A percentile compares a stretch with the other conserved stretches of the same genome.
Conservation (phyloP, 2,329 filamentous ascomycete genomes). For the Herpomyces periplanetae region DNA sequence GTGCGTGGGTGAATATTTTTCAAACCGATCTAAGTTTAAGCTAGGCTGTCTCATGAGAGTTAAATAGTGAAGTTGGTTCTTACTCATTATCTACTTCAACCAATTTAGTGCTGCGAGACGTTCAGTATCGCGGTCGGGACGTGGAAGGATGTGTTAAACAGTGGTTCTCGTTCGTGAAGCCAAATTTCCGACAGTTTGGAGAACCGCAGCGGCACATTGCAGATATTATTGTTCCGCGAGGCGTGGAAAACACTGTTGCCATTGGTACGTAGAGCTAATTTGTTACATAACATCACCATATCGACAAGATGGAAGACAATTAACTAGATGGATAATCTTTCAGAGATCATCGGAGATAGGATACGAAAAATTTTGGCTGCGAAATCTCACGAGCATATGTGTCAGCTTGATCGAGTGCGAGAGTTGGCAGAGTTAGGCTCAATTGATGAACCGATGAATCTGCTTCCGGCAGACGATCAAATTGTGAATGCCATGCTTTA, state of each 20-base stretch:
- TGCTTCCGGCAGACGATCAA: too few relatives aligned
- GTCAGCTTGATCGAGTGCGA: slow-evolving; percentile 35
- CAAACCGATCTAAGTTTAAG: too few relatives aligned
- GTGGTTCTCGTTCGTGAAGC: slow-evolving; percentile 86
- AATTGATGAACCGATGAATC: too few relatives aligned
- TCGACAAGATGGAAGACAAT: neutral
- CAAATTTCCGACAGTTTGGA: slow-evolving; percentile 76
- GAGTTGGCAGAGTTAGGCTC: slow-evolving; percentile 23
- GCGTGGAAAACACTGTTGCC: slow-evolving; percentile 71
- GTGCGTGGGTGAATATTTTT: too few relatives aligned
- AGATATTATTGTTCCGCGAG: slow-evolving; percentile 78
- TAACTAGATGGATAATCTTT: slow-evolving; percentile 3
- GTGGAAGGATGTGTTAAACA: slow-evolving; percentile 90
- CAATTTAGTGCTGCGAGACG: slow-evolving; percentile 33
- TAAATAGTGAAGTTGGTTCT: too few relatives aligned
- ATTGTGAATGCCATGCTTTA: too few relatives aligned
- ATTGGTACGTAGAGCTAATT: slow-evolving; percentile 16
- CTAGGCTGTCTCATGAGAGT: too few relatives aligned
- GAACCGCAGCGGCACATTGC: slow-evolving; percentile 63
- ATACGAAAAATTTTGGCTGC: slow-evolving; percentile 52
- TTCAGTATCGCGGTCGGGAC: slow-evolving; percentile 52
- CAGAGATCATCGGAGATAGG: slow-evolving; percentile 69
- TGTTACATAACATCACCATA: too few relatives aligned
- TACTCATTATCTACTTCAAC: too few relatives aligned
- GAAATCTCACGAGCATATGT: slow-evolving; percentile 48